A percentile compares a stretch with the other conserved stretches of the same genome.
phyloP scores from a whole-genome alignment of 2,329 filamentous ascomycete species.

The Hymenoscyphus infarciens region DNA sequence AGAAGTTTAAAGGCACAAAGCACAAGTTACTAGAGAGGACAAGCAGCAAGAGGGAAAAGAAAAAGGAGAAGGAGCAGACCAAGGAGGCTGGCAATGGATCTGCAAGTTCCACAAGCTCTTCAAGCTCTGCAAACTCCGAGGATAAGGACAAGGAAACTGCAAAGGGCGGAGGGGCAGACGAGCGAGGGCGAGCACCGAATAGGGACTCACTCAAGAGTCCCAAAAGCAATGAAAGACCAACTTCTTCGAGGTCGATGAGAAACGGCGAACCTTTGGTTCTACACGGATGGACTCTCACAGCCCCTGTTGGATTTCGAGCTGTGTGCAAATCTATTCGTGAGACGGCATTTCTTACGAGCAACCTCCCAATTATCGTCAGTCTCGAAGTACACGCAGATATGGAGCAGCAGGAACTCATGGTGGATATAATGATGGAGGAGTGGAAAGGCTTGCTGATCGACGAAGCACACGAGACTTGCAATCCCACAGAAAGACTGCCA shows the following conservation, averaged over 20 bases:
- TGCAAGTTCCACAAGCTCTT: conserved; percentile 7
- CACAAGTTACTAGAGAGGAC: conserved; percentile 18
- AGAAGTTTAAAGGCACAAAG: conserved; percentile 30
- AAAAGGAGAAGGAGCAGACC: conserved; percentile 8
- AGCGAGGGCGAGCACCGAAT: conserved; percentile 17
- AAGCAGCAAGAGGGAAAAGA: conserved; percentile 4
- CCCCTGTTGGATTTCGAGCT: conserved; percentile 79
- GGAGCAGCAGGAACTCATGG: conserved; percentile 87
- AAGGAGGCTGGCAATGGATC: not conserved
- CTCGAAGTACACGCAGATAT: conserved; percentile 83
- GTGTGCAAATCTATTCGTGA: conserved; percentile 79
- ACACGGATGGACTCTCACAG: conserved; percentile 83
- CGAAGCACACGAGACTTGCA: conserved; percentile 41
- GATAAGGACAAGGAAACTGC: conserved; percentile 16
- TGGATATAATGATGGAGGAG: conserved; percentile 86
- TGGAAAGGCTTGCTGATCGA: conserved; percentile 76
- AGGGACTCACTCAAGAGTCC: conserved; percentile 19
- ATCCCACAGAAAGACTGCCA: conserved; percentile 56
- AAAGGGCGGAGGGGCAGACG: conserved; percentile 16
- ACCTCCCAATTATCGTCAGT: conserved; percentile 84
- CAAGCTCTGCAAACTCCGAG: not conserved
- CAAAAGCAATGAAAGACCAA: conserved; percentile 28
- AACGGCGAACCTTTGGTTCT: conserved; percentile 71
- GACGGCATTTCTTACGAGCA: conserved; percentile 70
- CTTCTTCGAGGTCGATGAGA: conserved; percentile 22